phyloP scores from a whole-genome alignment of 2,329 filamentous ascomycete genomes.

The Penicillium griseofulvum region DNA sequence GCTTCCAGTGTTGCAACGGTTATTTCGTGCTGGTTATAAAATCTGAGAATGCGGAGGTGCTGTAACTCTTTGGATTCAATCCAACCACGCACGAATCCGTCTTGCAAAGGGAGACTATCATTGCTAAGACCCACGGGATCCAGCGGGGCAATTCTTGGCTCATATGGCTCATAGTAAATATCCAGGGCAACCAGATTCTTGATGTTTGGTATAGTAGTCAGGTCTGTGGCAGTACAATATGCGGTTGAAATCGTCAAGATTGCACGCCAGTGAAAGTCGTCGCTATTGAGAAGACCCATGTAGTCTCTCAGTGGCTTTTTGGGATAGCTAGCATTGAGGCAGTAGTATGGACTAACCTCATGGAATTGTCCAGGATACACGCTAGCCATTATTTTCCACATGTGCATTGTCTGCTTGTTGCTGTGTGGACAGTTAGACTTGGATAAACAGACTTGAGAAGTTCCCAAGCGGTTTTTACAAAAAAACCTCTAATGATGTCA shows the following conservation, averaged over 20 bases:
- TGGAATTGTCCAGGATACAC: conserved; percentile 39
- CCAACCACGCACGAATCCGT: conserved; percentile 44
- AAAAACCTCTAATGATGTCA: background rate
- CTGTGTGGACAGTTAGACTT: conserved; percentile 18
- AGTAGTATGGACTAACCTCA: conserved; percentile 27
- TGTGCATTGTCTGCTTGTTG: conserved; percentile 39
- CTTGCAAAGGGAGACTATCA: conserved; percentile 28
- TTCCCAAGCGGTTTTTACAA: background rate
- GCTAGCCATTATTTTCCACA: conserved; percentile 45
- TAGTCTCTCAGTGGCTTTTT: conserved; percentile 36
- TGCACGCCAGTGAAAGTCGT: conserved; percentile 34
- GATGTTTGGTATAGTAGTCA: conserved; percentile 39
- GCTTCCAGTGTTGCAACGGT: conserved; percentile 34
- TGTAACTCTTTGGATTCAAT: conserved; percentile 39
- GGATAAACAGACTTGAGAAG: background rate
- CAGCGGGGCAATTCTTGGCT: conserved; percentile 1
- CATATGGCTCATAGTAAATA: conserved; percentile 24
- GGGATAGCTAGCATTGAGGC: conserved; percentile 30
- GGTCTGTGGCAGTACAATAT: conserved; percentile 32
- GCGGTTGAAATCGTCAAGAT: conserved; percentile 36
- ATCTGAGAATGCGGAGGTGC: conserved; percentile 38
- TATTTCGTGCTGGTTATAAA: conserved; percentile 35
- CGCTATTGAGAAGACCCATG: conserved; percentile 34
- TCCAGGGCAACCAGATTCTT: conserved; percentile 44
- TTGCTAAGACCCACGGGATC: conserved; percentile 9